These are phyloP conservation scores for Vanderwaltozyma polyspora DNA, from an alignment of 805 yeast species.

Conservation along the genomic window DNA sequence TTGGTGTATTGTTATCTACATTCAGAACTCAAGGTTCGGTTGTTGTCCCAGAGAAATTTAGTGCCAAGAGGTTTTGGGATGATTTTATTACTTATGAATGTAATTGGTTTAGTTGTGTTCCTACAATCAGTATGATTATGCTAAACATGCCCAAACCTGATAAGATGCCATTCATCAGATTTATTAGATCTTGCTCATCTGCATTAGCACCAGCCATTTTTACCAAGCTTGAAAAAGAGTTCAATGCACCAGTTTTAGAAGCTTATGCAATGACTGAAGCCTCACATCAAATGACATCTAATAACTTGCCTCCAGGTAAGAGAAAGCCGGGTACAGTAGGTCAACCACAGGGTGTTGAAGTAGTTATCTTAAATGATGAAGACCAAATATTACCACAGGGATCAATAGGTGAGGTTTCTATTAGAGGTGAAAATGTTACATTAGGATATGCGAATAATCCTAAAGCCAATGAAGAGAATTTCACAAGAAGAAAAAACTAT, in stretches of 20 bases:
- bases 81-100: slow-evolving; percentile 41
- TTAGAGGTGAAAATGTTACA: slow-evolving; percentile 59
- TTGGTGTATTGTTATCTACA: slow-evolving; percentile 55
- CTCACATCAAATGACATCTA: slow-evolving; percentile 70
- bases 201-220: slow-evolving; percentile 59
- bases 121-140: slow-evolving; percentile 62
- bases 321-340: slow-evolving; percentile 68
- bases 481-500: slow-evolving; percentile 42
- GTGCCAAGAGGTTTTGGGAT: slow-evolving; percentile 51
- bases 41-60: slow-evolving; percentile 51
- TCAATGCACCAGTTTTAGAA: slow-evolving; percentile 59
- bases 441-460: slow-evolving; percentile 61
- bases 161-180: slow-evolving; percentile 44
- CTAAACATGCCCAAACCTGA: slow-evolving; percentile 41
- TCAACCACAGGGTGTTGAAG: slow-evolving; percentile 57
- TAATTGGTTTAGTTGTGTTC: slow-evolving; percentile 69
- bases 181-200: slow-evolving; percentile 63
- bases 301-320: slow-evolving; percentile 51
- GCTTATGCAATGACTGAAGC: slow-evolving; percentile 80
- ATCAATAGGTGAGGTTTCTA: slow-evolving; percentile 55
- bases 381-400: slow-evolving; percentile 41
- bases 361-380: slow-evolving; percentile 42
- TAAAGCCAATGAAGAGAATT: slow-evolving; percentile 58
- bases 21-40: slow-evolving; percentile 48
- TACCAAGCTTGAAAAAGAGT: slow-evolving; percentile 42